Percentiles rank a stretch among this genome's conserved stretches.
These are phyloP conservation scores for Solanum hybrid DNA, from an alignment of 305 asterid species.

Conservation along the genomic window DNA sequence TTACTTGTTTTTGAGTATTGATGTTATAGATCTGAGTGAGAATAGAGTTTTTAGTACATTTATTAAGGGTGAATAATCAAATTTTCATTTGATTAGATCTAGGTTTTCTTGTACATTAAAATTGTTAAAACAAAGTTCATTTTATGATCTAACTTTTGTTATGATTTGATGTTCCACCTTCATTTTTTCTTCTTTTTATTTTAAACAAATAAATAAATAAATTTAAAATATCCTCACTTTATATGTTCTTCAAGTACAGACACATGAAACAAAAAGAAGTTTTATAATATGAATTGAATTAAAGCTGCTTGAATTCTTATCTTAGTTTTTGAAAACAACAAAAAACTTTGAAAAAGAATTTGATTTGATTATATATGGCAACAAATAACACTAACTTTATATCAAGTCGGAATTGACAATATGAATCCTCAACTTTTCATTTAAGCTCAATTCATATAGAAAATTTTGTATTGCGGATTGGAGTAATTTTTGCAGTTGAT, in stretches of 20 bases:
- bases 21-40: not conserved
- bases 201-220: not conserved
- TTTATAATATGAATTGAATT: not conserved
- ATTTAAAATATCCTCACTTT: not conserved
- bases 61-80: not conserved
- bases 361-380: not conserved
- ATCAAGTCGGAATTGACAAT: not conserved
- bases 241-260: not conserved
- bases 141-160: not conserved
- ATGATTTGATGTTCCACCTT: not conserved
- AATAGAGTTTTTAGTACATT: not conserved
- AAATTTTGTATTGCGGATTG: not conserved
- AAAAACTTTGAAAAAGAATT: not conserved
- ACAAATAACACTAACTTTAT: not conserved
- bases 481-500: not conserved
- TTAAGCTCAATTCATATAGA: not conserved
- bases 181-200: not conserved
- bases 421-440: not conserved
- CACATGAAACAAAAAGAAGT: not conserved
- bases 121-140: not conserved
- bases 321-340: not conserved
- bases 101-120: not conserved
- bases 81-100: not conserved
- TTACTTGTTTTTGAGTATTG: not conserved
- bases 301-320: not conserved